Evolutionary conservation across 1,284 basidiomycete genomes (phyloP), one percentile per base, ranked within the genome.

Genomic region (Cystobasidiaceae sp.): DNA sequence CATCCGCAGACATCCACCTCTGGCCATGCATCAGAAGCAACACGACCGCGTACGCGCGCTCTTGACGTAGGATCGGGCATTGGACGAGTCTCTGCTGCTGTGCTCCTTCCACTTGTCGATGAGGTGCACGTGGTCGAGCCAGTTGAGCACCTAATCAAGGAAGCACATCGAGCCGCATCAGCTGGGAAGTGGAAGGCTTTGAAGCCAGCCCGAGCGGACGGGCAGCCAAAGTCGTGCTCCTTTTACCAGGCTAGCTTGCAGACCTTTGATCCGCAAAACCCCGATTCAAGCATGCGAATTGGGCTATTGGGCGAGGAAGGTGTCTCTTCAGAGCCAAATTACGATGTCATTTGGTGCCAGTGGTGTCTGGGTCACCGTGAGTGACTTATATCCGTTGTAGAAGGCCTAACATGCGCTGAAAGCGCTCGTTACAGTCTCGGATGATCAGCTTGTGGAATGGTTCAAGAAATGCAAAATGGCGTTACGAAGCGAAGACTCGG

Each of bases 111-210:
- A 71, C 84, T 96, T 52, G 83, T 92, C 67, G 83, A 86, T 30
- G 87, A 91, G 72, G 88, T 96, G 43, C 85, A 92, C 43, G 82
- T 94, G 39, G 82, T 93, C 64, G 93, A 97, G 75, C 93, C 93
- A 2, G 89, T 91, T 0, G 80, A 81, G 25, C 77, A 83, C 43
- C 91, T 96, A 75, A 81, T 94, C 27, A 77, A 81, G 41, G 83
- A 66, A 69, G 66, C 51, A 45, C 0, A 78, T 86, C 37, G 77
- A 50, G 81, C 55, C 81, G 84, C 63, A 2, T 66, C 69, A 23
- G 67, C 63, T 0, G 75, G 75, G 1, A 78, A 77, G 46, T 92
- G 91, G 91, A 83, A 82, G 71, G 86, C 88, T 27, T 64, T 61
- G 3, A 50, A 63, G 25, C 66, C 60, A 43, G 48, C 61, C n/a